These are phyloP conservation scores for Styphnolobium japonicum DNA, from an alignment of 306 rosid species.

Conservation along the genomic window DNA sequence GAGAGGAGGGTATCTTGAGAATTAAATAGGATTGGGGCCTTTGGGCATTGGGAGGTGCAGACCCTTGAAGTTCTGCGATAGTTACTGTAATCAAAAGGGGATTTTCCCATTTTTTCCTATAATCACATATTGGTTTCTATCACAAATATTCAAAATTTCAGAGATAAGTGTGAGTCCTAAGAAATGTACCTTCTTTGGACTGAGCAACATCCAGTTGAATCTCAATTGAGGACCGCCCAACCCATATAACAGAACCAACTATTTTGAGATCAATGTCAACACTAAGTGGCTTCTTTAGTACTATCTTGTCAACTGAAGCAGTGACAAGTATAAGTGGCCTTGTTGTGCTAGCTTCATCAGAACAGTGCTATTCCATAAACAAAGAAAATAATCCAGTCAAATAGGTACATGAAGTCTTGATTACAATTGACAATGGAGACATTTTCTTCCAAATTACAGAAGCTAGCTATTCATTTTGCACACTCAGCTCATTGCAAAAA, in stretches of 20 bases:
- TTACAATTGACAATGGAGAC: not conserved
- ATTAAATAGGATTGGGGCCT: too few species aligned
- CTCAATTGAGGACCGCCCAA: conserved; percentile 91
- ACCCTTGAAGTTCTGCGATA: too few species aligned
- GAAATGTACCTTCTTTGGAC: conserved; percentile 52
- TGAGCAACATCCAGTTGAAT: conserved; percentile 79
- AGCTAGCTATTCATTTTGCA: not conserved
- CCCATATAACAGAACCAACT: conserved; percentile 93
- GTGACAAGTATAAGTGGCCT: conserved; percentile 89
- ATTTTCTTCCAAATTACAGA: conserved; percentile 10
- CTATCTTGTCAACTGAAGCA: conserved; percentile 93
- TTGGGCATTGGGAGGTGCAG: too few species aligned
- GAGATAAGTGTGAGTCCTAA: not conserved
- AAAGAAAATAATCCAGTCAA: conserved; percentile 9
- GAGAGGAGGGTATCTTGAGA: too few species aligned
- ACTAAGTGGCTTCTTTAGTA: conserved; percentile 81
- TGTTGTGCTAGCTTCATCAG: conserved; percentile 73
- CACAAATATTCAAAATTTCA: conserved; percentile 15
- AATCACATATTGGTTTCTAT: too few species aligned
- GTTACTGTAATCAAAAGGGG: too few species aligned
- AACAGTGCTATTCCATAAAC: conserved; percentile 69
- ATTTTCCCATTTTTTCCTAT: too few species aligned
- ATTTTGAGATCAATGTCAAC: conserved; percentile 76
- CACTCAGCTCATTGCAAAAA: not conserved
- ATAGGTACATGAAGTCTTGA: not conserved